phyloP scores from a whole-genome alignment of 1,284 basidiomycete species.

The Ganoderma sinense region DNA sequence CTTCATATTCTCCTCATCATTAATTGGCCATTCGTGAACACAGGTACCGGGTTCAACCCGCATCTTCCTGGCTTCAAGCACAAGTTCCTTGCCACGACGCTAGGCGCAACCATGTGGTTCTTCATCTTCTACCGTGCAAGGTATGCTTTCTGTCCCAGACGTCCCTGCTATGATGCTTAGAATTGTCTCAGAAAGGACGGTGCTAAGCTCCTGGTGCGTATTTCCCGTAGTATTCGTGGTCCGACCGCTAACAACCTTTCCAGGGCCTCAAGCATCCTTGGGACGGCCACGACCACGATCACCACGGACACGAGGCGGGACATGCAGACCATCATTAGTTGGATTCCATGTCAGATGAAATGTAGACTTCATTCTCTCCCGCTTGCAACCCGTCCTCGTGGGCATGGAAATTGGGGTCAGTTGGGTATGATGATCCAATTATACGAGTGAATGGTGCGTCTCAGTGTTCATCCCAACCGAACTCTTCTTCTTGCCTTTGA shows the following conservation, averaged over 20 bases:
- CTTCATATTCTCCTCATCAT: constrained; percentile 23
- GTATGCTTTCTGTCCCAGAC: constrained; percentile 55
- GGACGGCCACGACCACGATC: constrained; percentile 63
- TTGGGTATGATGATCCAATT: not conserved
- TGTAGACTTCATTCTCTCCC: constrained; percentile 3
- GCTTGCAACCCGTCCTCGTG: not conserved
- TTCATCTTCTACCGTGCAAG: constrained; percentile 95
- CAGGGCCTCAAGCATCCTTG: constrained; percentile 65
- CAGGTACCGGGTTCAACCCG: constrained; percentile 77
- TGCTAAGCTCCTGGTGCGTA: constrained; percentile 70
- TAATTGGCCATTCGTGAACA: not conserved
- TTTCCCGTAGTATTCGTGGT: not conserved
- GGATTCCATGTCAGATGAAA: constrained; percentile 5
- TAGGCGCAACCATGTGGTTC: constrained; percentile 97
- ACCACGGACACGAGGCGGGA: constrained; percentile 52
- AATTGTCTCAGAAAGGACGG: constrained; percentile 67
- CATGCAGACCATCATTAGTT: constrained; percentile 46
- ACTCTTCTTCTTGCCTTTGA: not conserved
- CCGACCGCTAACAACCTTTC: constrained; percentile 23
- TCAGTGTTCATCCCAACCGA: not conserved
- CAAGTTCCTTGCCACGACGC: constrained; percentile 81
- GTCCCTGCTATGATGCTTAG: not conserved
- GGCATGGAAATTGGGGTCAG: too few species aligned
- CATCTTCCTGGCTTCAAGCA: constrained; percentile 83
- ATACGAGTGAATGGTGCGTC: not conserved